Percentiles rank a stretch among this genome's conserved stretches.
phyloP scores from a whole-genome alignment of 768 basidiomycete genomes.

The Russula sp. region DNA sequence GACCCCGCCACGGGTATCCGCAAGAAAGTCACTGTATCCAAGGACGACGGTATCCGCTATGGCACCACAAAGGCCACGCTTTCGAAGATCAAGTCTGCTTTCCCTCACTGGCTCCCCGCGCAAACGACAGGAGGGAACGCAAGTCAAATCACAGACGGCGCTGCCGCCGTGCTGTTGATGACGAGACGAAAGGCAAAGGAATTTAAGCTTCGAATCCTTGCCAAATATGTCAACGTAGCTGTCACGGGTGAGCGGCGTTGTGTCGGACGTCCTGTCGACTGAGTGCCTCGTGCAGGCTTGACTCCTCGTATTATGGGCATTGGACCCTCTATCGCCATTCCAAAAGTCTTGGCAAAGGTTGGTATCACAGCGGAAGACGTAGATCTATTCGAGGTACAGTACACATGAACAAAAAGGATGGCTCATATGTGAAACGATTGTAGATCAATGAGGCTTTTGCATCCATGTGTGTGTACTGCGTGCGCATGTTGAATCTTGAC shows the following conservation, averaged over 20 bases:
- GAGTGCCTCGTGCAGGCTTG: slow-evolving; percentile 44
- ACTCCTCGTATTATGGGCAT: slow-evolving; percentile 86
- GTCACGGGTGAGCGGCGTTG: slow-evolving; percentile 50
- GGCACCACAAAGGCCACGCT: slow-evolving; percentile 68
- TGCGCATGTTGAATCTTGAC: slow-evolving; percentile 62
- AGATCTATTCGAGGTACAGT: slow-evolving; percentile 69
- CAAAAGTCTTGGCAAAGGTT: slow-evolving; percentile 61
- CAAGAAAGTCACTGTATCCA: slow-evolving; percentile 51
- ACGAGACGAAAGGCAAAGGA: slow-evolving; percentile 72
- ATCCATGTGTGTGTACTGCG: slow-evolving; percentile 72
- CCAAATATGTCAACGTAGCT: slow-evolving; percentile 71
- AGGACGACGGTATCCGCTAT: slow-evolving; percentile 77
- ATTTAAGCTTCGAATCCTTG: slow-evolving; percentile 69
- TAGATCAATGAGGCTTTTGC: slow-evolving; percentile 94
- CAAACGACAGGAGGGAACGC: slow-evolving; percentile 85
- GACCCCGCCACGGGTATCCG: slow-evolving; percentile 54
- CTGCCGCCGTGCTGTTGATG: slow-evolving; percentile 81
- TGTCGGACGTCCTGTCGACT: neutral
- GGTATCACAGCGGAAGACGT: slow-evolving; percentile 69
- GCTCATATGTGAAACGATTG: neutral
- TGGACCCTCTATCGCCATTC: slow-evolving; percentile 83
- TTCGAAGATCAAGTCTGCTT: slow-evolving; percentile 65
- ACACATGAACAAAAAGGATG: slow-evolving; percentile 8
- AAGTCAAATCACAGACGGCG: slow-evolving; percentile 81
- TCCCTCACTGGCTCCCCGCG: slow-evolving; percentile 75